Evolutionary conservation across 2,329 filamentous ascomycete genomes (phyloP).

Genomic region (Curvularia sp.): DNA sequence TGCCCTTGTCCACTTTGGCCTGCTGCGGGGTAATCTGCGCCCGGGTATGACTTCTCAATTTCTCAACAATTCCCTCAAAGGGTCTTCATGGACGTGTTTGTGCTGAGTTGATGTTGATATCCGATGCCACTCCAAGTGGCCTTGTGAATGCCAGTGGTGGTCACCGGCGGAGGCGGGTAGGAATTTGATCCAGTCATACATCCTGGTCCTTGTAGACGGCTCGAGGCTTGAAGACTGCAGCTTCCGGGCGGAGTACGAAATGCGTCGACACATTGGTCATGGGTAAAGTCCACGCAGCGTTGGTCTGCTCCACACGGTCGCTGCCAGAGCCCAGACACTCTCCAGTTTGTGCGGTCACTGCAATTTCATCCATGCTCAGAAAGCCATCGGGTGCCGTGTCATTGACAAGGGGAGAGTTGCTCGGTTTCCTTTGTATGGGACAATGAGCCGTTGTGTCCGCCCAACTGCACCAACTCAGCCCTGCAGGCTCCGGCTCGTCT

Average conservation of each 20-base stretch:
- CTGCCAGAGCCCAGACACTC: neutral
- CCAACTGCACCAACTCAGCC: conserved; percentile 44
- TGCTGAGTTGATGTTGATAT: conserved; percentile 21
- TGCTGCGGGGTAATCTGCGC: conserved; percentile 13
- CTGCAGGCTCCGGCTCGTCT: conserved; percentile 28
- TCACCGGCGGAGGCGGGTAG: conserved; percentile 32
- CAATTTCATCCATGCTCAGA: no score
- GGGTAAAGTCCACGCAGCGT: conserved; percentile 17
- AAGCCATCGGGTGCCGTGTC: conserved; percentile 24
- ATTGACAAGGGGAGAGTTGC: conserved; percentile 17
- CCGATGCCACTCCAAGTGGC: conserved; percentile 17
- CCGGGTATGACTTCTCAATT: conserved; percentile 13
- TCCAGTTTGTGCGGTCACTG: conserved; percentile 2
- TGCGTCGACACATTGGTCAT: conserved; percentile 26
- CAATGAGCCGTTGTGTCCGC: conserved; percentile 31
- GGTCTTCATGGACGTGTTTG: neutral
- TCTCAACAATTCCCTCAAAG: conserved; percentile 8
- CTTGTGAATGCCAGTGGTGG: conserved; percentile 14
- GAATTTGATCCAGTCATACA: conserved; percentile 1
- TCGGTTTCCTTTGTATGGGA: conserved; percentile 31
- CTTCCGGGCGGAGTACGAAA: conserved; percentile 28
- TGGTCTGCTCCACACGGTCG: neutral
- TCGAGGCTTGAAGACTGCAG: conserved; percentile 34
- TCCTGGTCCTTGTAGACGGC: conserved; percentile 3
- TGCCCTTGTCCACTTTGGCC: conserved; percentile 3